These are phyloP conservation scores for Phytophthora podocarpi DNA, from an alignment of 352 stramenopile genomes.

Conservation along the genomic window DNA sequence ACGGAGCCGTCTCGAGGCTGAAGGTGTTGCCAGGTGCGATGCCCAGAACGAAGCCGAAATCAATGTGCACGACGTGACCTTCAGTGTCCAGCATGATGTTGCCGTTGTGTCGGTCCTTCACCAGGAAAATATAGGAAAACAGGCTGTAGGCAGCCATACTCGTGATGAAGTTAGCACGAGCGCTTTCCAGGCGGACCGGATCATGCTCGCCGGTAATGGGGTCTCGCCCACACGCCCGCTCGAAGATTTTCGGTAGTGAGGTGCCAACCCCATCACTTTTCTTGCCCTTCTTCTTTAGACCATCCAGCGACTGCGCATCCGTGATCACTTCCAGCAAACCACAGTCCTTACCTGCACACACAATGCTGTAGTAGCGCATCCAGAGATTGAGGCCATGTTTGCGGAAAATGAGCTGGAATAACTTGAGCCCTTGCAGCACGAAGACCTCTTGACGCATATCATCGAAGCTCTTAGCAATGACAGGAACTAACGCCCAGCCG, in stretches of 20 bases:
- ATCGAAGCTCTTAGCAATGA: constrained; percentile 98
- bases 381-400: constrained; percentile 90
- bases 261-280: constrained; percentile 28
- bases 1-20: constrained; percentile 96
- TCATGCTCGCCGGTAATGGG: constrained; percentile 48
- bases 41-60: constrained; percentile 98
- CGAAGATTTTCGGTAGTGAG: constrained; percentile 57
- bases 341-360: constrained; percentile 91
- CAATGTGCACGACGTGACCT: constrained; percentile 97
- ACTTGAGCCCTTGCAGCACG: constrained; percentile 93
- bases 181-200: constrained; percentile 53
- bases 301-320: constrained; percentile 96
- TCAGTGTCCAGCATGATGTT: constrained; percentile 97
- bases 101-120: constrained; percentile 99
- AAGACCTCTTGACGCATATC: constrained; percentile 97
- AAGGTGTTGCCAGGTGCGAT: constrained; percentile 97
- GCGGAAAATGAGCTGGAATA: constrained; percentile 94
- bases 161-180: constrained; percentile 94
- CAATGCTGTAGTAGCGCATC: constrained; percentile 95
- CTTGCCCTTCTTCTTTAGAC: constrained; percentile 92
- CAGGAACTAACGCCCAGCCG: constrained; percentile 87
- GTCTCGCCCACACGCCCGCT: constrained; percentile 49
- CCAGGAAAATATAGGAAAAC: constrained; percentile 95
- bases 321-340: constrained; percentile 95
- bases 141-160: constrained; percentile 96